Evolutionary conservation across 257 asterid species (phyloP), one percentile per base, ranked within the genome.

Genomic region (Nicotiana noctiflora): DNA sequence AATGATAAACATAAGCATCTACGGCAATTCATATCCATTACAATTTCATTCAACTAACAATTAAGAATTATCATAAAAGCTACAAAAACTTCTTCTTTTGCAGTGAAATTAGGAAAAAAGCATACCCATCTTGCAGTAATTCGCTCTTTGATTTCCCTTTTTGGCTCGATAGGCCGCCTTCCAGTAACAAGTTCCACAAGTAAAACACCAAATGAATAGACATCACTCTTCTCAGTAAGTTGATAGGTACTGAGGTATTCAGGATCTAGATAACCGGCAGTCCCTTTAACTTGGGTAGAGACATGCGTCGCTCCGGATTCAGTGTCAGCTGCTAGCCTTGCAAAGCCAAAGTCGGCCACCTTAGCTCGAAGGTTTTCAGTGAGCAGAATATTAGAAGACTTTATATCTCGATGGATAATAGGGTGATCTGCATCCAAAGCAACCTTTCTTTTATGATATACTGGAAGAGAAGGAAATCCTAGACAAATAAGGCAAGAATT

Each of bases 261-360:
- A 1, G 99, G 99, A 83, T 96, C 99, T 57, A 96, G 86, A 84
- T 96, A 96, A 46, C 99, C 99, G 11, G 99, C 97, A 40, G 99
- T 96, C 79, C 99, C 99, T 88, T 92, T 96, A 79, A 96, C 99
- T 86, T 91, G 96, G 8, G 99, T 96, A 12, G 98, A 92, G 81
- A 96, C 95, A 84, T 96, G 99, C 4, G 99, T 94, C 46, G 86
- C 98, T 62, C 97, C 97, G 2, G 92, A 89, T 53, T 94, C 98
- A 67, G 79, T 60, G 68, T 96, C 98, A 6, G 92, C 95, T 3
- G 85, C 98, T 79, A 90, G 81, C 49, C 98, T 90, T 3, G 99
- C 97, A 80, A 96, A 92, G 25, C 99, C 99, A 81, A 96, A 96
- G 84, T 96, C 99, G 0, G 99, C 98, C 61, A 96, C 99, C 90